Percentiles rank a stretch among this genome's conserved stretches.
These are phyloP conservation scores for Trichoderma citrinoviride DNA, from an alignment of 2,329 filamentous ascomycete species.

Conservation along the genomic window DNA sequence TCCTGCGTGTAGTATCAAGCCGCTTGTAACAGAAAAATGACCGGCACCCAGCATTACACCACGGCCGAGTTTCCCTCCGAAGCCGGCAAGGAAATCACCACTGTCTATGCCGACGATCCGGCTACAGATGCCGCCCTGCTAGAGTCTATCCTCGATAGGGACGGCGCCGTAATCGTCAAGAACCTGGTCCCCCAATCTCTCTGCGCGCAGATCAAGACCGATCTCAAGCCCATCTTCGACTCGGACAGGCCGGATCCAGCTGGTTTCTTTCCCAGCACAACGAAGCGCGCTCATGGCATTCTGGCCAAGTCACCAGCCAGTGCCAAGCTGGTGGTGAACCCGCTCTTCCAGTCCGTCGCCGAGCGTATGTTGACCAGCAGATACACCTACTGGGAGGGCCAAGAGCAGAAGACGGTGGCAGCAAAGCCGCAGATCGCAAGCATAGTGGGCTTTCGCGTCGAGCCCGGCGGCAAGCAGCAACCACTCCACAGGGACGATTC, in stretches of 20 bases:
- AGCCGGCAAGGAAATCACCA: conserved; percentile 26
- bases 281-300: conserved; percentile 40
- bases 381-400: conserved; percentile 38
- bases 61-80: conserved; percentile 25
- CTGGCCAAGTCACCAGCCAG: conserved; percentile 39
- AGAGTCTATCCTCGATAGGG: conserved; percentile 29
- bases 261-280: conserved; percentile 42
- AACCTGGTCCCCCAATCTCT: conserved; percentile 35
- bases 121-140: conserved; percentile 25
- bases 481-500: conserved; percentile 39
- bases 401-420: conserved; percentile 32
- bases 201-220: conserved; percentile 36
- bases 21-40: conserved; percentile 12
- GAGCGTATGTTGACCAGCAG: conserved; percentile 37
- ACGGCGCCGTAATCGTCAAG: conserved; percentile 40
- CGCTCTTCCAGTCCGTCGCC: conserved; percentile 35
- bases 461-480: conserved; percentile 41
- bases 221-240: conserved; percentile 40
- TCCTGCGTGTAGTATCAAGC: neutral
- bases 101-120: conserved; percentile 26
- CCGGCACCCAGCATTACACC: conserved; percentile 16
- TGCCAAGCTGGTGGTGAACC: conserved; percentile 38
- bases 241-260: conserved; percentile 36
- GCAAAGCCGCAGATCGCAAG: conserved; percentile 39
- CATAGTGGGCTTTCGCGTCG: conserved; percentile 40